A percentile compares a stretch with the other conserved stretches of the same genome.
phyloP scores from a whole-genome alignment of 1,284 basidiomycete species.

The Cutaneotrichosporon sp. region DNA sequence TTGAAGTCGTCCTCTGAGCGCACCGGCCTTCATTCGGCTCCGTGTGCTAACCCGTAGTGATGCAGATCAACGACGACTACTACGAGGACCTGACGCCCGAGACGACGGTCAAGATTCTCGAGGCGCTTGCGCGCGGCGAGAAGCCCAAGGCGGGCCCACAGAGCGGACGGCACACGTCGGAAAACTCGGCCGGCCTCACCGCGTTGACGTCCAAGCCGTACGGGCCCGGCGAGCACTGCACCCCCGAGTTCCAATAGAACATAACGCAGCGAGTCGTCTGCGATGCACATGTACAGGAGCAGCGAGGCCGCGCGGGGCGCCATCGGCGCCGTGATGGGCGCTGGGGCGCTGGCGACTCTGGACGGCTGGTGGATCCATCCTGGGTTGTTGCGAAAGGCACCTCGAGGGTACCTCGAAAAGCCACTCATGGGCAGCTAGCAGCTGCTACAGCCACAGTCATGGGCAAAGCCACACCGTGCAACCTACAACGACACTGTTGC shows the following conservation, averaged over 20 bases:
- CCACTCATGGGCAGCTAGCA: too few relatives aligned
- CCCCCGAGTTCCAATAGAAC: constrained; percentile 73
- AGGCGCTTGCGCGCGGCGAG: constrained; percentile 76
- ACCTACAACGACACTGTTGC: too few relatives aligned
- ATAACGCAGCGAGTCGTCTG: not conserved
- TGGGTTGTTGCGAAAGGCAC: too few relatives aligned
- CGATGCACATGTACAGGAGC: constrained; percentile 7
- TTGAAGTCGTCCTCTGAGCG: not conserved
- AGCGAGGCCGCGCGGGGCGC: too few relatives aligned
- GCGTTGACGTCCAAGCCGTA: constrained; percentile 83
- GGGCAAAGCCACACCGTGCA: too few relatives aligned
- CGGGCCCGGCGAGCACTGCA: constrained; percentile 85
- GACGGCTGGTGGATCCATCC: too few relatives aligned
- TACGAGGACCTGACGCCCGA: constrained; percentile 97
- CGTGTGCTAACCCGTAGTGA: constrained; percentile 53
- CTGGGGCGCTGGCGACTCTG: too few relatives aligned
- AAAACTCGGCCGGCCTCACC: constrained; percentile 85
- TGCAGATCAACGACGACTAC: constrained; percentile 93
- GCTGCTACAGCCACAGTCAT: too few relatives aligned
- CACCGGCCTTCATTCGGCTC: not conserved
- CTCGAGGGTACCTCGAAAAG: too few relatives aligned
- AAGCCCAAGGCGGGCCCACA: constrained; percentile 91
- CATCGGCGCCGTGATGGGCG: too few relatives aligned
- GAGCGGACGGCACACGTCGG: constrained; percentile 73
- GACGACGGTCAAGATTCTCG: constrained; percentile 79